phyloP scores from a whole-genome alignment of 108 stramenopile genomes.

The Pseudonitzschia multistriata region DNA sequence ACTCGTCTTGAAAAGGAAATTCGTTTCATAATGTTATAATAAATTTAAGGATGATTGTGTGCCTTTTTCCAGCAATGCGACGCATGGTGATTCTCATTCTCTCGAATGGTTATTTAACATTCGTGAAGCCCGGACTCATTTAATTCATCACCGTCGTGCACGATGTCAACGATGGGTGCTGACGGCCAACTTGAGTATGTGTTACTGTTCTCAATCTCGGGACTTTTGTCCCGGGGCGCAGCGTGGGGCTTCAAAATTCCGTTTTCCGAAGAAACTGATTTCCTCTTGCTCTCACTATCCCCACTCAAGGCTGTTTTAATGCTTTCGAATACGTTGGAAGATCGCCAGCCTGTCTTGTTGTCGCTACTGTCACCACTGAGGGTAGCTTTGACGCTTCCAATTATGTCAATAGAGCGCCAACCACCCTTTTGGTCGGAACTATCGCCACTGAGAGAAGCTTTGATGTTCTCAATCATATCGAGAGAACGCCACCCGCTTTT shows the following conservation, averaged over 20 bases:
- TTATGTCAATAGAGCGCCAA: conserved; percentile 16
- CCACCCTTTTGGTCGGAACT: not conserved
- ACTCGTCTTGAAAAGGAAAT: no score
- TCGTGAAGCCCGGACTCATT: not conserved
- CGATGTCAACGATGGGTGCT: no score
- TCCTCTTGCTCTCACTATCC: conserved; percentile 1
- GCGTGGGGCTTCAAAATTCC: not conserved
- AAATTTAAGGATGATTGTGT: no score
- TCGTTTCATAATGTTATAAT: no score
- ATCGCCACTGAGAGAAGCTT: conserved; percentile 18
- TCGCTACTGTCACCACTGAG: conserved; percentile 14
- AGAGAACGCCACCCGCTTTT: not conserved
- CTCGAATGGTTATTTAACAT: not conserved
- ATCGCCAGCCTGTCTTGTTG: not conserved
- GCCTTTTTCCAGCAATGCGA: not conserved
- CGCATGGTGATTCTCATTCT: not conserved
- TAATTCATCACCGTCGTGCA: not conserved
- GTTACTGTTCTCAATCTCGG: not conserved
- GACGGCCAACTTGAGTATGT: no score
- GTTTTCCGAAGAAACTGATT: not conserved
- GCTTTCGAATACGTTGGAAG: conserved; percentile 20
- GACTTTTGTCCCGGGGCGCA: not conserved
- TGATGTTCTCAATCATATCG: conserved; percentile 27
- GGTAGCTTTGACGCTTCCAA: conserved; percentile 23
- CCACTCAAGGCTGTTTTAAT: conserved; percentile 20